phyloP scores from a whole-genome alignment of 2,329 filamentous ascomycete genomes.

The Ceratocystis eucalypticola region DNA sequence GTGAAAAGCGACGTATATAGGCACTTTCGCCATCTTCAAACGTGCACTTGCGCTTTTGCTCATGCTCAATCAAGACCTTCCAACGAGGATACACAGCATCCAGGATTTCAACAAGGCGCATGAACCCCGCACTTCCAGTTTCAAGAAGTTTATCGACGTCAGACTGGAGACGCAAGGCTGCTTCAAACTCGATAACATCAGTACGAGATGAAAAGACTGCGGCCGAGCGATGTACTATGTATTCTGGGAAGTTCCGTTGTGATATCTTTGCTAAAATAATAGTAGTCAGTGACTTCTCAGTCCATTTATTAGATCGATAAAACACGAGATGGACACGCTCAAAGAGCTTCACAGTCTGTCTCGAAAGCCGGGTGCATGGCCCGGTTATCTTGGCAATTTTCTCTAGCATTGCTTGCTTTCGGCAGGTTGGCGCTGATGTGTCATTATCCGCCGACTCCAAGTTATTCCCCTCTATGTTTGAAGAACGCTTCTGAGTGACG shows the following conservation, averaged over 20 bases:
- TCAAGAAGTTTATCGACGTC: conserved; percentile 72
- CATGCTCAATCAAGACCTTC: conserved; percentile 63
- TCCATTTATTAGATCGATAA: conserved; percentile 93
- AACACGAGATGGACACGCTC: conserved; percentile 92
- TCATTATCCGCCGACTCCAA: conserved; percentile 17
- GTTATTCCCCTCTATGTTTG: conserved; percentile 24
- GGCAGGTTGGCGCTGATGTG: not conserved
- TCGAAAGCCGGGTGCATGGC: conserved; percentile 68
- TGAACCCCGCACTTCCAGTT: conserved; percentile 56
- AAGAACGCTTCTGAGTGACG: not conserved
- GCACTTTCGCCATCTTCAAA: conserved; percentile 76
- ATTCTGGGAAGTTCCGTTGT: conserved; percentile 72
- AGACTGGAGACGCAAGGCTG: conserved; percentile 67
- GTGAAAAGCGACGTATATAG: conserved; percentile 79
- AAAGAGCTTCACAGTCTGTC: conserved; percentile 63
- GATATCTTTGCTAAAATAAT: conserved; percentile 90
- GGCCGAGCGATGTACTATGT: conserved; percentile 76
- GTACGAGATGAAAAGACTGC: conserved; percentile 73
- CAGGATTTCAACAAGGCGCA: conserved; percentile 57
- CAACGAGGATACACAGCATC: conserved; percentile 69
- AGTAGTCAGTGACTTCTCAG: conserved; percentile 87
- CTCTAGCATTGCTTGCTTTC: conserved; percentile 34
- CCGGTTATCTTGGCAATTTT: conserved; percentile 70
- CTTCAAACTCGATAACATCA: conserved; percentile 76
- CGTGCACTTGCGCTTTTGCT: conserved; percentile 58